phyloP scores from a whole-genome alignment of 768 basidiomycete species.

The Rubroboletus satanas region DNA sequence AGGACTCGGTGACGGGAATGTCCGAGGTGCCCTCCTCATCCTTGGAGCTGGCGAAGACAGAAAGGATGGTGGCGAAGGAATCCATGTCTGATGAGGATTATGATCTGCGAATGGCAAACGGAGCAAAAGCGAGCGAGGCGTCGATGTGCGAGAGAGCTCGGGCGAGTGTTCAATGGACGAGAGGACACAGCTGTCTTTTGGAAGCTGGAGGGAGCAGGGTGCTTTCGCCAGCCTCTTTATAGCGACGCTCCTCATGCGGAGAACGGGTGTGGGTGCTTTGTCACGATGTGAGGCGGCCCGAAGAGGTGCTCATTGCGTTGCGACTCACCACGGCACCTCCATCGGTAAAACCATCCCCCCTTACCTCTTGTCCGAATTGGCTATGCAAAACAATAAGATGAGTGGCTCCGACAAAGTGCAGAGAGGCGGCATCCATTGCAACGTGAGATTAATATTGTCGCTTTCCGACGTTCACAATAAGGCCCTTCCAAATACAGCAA shows the following conservation, averaged over 20 bases:
- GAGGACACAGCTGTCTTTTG: neutral
- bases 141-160: neutral
- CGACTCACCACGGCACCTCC: neutral
- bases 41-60: slow-evolving; percentile 9
- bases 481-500: slow-evolving; percentile 16
- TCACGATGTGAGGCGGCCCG: neutral
- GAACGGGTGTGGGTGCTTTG: neutral
- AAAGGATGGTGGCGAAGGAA: slow-evolving; percentile 15
- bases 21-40: slow-evolving; percentile 6
- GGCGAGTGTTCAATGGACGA: neutral
- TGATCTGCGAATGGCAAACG: neutral
- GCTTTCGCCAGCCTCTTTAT: slow-evolving; percentile 13
- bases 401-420: too few relatives aligned
- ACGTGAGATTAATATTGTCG: slow-evolving; percentile 6
- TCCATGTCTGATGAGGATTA: slow-evolving; percentile 18
- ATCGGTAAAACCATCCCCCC: neutral
- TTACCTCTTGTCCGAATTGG: neutral
- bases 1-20: slow-evolving; percentile 13
- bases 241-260: slow-evolving; percentile 2
- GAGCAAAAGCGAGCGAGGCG: neutral
- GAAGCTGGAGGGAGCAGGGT: slow-evolving; percentile 1
- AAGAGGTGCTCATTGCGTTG: neutral
- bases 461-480: slow-evolving; percentile 19
- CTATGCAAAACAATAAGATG: slow-evolving; percentile 21
- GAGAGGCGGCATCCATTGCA: neutral